These are phyloP conservation scores for Alternaria ventricosa DNA, from an alignment of 2,329 filamentous ascomycete species.

Conservation along the genomic window DNA sequence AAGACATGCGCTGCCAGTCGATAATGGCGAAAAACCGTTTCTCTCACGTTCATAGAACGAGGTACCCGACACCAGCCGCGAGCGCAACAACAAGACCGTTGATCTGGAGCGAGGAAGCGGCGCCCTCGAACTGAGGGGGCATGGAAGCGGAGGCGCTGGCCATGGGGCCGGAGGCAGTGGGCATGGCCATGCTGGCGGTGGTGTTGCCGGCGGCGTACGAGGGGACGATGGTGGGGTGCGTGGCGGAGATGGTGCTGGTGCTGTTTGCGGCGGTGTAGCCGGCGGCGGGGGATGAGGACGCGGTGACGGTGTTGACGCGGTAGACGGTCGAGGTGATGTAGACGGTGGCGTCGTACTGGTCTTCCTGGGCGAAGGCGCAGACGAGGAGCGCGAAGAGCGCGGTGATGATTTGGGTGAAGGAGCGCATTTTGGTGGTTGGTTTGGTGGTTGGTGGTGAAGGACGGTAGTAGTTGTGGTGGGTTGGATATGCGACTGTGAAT, in stretches of 20 bases:
- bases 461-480: constrained; percentile 2
- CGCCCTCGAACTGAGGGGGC: constrained; percentile 40
- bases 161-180: constrained; percentile 18
- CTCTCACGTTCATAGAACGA: constrained; percentile 40
- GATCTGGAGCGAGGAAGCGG: constrained; percentile 39
- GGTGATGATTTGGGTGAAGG: constrained; percentile 43
- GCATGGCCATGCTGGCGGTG: constrained; percentile 16
- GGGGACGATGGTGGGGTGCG: constrained; percentile 21
- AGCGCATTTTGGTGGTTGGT: constrained; percentile 39
- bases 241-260: constrained; percentile 41
- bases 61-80: constrained; percentile 43
- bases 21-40: constrained; percentile 34
- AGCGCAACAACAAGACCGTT: constrained; percentile 40
- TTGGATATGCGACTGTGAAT: constrained; percentile 3
- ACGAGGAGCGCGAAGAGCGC: constrained; percentile 45
- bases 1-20: constrained; percentile 37
- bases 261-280: constrained; percentile 36
- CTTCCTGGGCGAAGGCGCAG: constrained; percentile 36
- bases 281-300: constrained; percentile 34
- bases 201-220: constrained; percentile 29
- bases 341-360: constrained; percentile 44
- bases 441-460: constrained; percentile 15
- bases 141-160: constrained; percentile 13
- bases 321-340: constrained; percentile 48
- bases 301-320: constrained; percentile 48